Evolutionary conservation across 2,329 filamentous ascomycete species (phyloP).

Genomic region (Exophiala lecanii-corni): DNA sequence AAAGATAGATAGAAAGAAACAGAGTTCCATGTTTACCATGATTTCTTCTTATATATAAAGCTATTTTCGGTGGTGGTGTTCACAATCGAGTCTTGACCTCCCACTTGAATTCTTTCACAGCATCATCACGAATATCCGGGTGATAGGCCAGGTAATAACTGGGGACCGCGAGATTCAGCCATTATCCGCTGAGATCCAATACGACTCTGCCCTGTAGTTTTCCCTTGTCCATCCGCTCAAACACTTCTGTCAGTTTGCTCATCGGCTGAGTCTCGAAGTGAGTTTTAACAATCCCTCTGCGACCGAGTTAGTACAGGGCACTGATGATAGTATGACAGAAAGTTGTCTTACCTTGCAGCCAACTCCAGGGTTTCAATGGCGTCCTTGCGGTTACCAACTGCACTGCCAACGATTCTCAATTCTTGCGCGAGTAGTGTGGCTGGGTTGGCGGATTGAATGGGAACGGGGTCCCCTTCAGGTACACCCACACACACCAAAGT

Average conservation of each 20-base stretch:
- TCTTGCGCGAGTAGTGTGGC: conserved; percentile 39
- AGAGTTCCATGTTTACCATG: no score
- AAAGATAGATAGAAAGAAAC: no score
- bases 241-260: conserved; percentile 43
- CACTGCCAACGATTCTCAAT: conserved; percentile 45
- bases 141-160: no score
- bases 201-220: conserved; percentile 45
- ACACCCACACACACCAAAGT: conserved; percentile 51
- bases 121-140: no score
- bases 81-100: no score
- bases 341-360: conserved; percentile 32
- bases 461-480: conserved; percentile 42
- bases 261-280: conserved; percentile 44
- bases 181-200: conserved; percentile 35
- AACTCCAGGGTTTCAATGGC: conserved; percentile 47
- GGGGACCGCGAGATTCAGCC: not conserved
- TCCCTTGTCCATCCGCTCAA: conserved; percentile 43
- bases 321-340: no score
- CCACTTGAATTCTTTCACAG: no score
- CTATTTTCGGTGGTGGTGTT: no score
- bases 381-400: conserved; percentile 49
- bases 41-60: no score
- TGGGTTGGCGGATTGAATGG: conserved; percentile 45
- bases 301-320: conserved; percentile 4
- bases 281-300: conserved; percentile 43